Conservation (phyloP, 345 rosid species). For the Noccaea bulbosa region DNA sequence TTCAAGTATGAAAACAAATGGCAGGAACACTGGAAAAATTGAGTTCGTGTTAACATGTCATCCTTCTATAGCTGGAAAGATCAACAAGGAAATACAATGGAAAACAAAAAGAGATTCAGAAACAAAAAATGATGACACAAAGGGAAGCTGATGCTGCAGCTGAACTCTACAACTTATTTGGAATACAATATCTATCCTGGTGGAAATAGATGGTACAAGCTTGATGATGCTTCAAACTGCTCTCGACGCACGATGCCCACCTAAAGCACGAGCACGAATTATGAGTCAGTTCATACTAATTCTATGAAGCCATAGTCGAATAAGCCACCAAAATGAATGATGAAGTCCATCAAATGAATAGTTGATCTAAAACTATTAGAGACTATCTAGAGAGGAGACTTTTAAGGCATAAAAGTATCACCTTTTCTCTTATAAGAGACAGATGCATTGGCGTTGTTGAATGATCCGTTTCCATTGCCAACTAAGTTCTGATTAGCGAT, state of each 20-base stretch:
- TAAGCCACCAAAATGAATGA: not conserved
- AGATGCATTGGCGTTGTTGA: conserved; percentile 50
- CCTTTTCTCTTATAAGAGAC: conserved; percentile 71
- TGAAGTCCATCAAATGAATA: not conserved
- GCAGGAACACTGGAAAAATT: conserved; percentile 26
- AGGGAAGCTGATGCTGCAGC: conserved; percentile 51
- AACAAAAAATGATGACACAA: conserved; percentile 36
- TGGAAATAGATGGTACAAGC: conserved; percentile 34
- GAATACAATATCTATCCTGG: conserved; percentile 42
- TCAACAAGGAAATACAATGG: conserved; percentile 39
- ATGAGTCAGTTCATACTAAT: conserved; percentile 10
- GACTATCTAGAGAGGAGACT: not conserved
- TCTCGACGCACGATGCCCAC: conserved; percentile 52
- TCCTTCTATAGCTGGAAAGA: conserved; percentile 20
- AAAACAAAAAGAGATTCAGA: conserved; percentile 16
- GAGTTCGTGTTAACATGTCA: conserved; percentile 40
- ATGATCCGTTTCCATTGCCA: conserved; percentile 45
- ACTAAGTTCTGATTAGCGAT: conserved; percentile 59
- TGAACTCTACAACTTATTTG: conserved; percentile 46
- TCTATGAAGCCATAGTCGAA: conserved; percentile 3
- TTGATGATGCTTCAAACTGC: conserved; percentile 52
- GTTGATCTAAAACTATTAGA: too few species aligned
- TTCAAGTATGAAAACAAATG: conserved; percentile 26
- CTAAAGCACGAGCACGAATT: conserved; percentile 31
- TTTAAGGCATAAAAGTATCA: conserved; percentile 37